Evolutionary conservation across 1,284 basidiomycete genomes (phyloP), one percentile per base, ranked within the genome.

Genomic region (Veloporphyrellus conicus): DNA sequence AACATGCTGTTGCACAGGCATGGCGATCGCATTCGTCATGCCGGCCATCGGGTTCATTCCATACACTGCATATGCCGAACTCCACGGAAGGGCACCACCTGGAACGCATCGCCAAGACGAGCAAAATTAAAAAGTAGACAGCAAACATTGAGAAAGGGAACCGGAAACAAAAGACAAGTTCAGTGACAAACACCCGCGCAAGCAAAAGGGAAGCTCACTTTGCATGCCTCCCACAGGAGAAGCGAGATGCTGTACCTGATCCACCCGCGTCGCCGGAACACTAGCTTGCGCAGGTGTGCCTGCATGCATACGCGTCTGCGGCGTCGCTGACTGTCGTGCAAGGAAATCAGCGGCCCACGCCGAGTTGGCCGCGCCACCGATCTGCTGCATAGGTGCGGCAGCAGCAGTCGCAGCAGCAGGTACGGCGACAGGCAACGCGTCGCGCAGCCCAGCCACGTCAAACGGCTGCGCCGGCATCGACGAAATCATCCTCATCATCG

Each of bases 381-480:
- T 60, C 48, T 71, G 68, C 28, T 29, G 10, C 28, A 45, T 29
- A 25, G 23, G 23, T 5, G 8, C 23, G 8, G 23, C 23, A 19
- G 50, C 12, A 11, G 61, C n/a, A n/a, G n/a, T n/a, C n/a, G n/a
- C 23, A 25, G 23, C 23, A 19, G 50, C 12, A 11, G 61, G 41
- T 27, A 61, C 49, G 18, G 56, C 43, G 3, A 52, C 48, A 4
- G 83, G 81, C 16, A 88, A 64, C 16, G 78, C 68, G n/a, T 70
- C 67, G 43, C 72, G 75, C 51, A 88, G 64, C n/a, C 73, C 68
- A 37, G 77, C 71, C 12, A 88, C 57, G 57, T 87, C 80, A 34
- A 64, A 68, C 2, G 78, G 23, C 65, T 60, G 36, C 27, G 39
- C 36, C 36, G 20, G 36, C 34, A 57, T 44, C 32, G 50, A 11